Evolutionary conservation across 805 yeast species (phyloP), one percentile per base, ranked within the genome.

Genomic region (Saturnispora besseyi): DNA sequence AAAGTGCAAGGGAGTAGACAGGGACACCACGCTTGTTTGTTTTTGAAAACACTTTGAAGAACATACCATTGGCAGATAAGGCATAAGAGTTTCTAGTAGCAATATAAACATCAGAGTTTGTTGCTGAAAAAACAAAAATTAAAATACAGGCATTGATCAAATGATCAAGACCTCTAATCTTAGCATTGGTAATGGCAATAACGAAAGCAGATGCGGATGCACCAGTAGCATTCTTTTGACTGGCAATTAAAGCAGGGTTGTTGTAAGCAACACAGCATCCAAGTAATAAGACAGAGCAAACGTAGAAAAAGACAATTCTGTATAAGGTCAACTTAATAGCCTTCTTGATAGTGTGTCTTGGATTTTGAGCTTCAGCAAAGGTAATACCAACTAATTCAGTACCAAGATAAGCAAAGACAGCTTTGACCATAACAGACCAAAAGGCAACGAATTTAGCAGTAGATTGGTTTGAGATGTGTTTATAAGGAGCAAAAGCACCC

Each of bases 151-250:
- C 91, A 63, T 88, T 88, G 60, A 88, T 72, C 45, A 88, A 74
- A 57, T 82, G 84, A 36, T 89, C 89, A 54, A 87, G 69, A 0
- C 79, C 90, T 8, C 63, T 59, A 54, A 87, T 85, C 18, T 73
- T 65, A 15, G 88, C 85, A 56, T 75, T 76, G 54, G 76, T 76
- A 59, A 87, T 82, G 44, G 95, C 96, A 60, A 86, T 81, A 48
- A 86, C 90, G 59, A 86, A 87, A 37, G 96, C 95, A 13, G 93
- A 84, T 21, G 91, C 89, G 38, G 83, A 75, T 2, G 90, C 88
- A 40, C 73, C 69, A 2, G 77, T 67, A n/a, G 67, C 48, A 46
- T 79, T 74, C 24, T 43, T 53, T 15, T 78, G 73, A 13, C 81
- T 80, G 49, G 64, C 60, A 45, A 73, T 53, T 43, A 72, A 67